Conservation (phyloP, 169 alveolate species). For the Eimeria necatrix region DNA sequence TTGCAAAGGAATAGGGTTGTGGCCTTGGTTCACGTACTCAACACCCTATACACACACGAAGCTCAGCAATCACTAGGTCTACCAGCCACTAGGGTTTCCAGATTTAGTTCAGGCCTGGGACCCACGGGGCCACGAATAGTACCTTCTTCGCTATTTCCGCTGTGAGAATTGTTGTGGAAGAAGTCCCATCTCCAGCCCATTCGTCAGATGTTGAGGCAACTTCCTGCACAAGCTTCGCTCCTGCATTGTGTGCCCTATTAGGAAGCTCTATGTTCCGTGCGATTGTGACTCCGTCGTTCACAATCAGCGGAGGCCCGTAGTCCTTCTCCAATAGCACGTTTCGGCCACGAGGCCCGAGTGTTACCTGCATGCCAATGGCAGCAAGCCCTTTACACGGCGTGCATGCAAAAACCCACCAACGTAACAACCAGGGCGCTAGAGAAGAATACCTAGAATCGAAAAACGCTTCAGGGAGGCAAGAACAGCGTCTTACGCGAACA, state of each 20-base stretch:
- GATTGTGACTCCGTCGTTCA: conserved; percentile 94
- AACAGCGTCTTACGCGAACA: conserved; percentile 84
- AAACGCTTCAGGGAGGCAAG: background rate
- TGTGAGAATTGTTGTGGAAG: conserved; percentile 93
- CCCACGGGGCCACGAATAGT: background rate
- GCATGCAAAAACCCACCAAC: background rate
- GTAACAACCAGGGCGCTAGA: background rate
- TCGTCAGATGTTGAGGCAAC: conserved; percentile 93
- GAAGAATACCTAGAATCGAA: background rate
- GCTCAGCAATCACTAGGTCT: background rate
- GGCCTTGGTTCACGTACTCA: conserved; percentile 92
- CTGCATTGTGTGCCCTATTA: conserved; percentile 91
- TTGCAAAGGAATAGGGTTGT: conserved; percentile 92
- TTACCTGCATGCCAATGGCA: conserved; percentile 82
- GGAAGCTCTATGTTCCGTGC: conserved; percentile 92
- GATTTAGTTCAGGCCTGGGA: too few species aligned
- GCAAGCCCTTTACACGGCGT: too few species aligned
- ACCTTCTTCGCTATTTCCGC: conserved; percentile 90
- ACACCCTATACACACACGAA: conserved; percentile 85
- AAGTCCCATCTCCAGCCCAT: conserved; percentile 95
- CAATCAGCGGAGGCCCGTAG: conserved; percentile 92
- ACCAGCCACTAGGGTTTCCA: background rate
- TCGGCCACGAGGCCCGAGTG: conserved; percentile 95
- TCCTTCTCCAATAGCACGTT: conserved; percentile 92
- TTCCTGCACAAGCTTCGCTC: conserved; percentile 93